These are phyloP conservation scores for Brassica hybrid DNA, from an alignment of 441 rosid genomes.

Conservation along the genomic window DNA sequence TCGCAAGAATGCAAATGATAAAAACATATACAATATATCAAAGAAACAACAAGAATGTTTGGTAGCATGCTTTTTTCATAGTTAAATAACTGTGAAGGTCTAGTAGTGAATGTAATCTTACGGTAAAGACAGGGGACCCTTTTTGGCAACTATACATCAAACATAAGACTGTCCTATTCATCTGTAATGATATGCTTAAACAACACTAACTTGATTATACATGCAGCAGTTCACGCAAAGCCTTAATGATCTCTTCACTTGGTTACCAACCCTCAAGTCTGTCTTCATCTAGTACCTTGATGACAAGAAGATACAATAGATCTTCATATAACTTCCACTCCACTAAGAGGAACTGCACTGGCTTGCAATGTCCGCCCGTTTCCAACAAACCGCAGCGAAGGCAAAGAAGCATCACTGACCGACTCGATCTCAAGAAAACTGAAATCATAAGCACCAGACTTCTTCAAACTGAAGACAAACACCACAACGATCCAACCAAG, in stretches of 20 bases:
- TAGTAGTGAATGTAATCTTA: slow-evolving; percentile 22
- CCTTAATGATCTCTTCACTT: slow-evolving; percentile 22
- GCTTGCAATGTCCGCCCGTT: slow-evolving; percentile 81
- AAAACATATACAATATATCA: slow-evolving; percentile 11
- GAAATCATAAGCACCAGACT: slow-evolving; percentile 87
- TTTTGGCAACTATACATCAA: slow-evolving; percentile 30
- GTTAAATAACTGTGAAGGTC: slow-evolving; percentile 27
- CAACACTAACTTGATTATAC: slow-evolving; percentile 21
- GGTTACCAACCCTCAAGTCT: slow-evolving; percentile 24
- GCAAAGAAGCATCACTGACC: slow-evolving; percentile 81
- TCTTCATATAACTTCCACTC: slow-evolving; percentile 66
- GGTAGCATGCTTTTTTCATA: slow-evolving; percentile 23
- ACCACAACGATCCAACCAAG: slow-evolving; percentile 79
- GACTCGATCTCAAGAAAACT: slow-evolving; percentile 86
- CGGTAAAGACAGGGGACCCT: slow-evolving; percentile 28
- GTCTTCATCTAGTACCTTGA: not conserved
- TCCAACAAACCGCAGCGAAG: slow-evolving; percentile 81
- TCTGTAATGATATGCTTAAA: slow-evolving; percentile 18
- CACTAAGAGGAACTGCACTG: slow-evolving; percentile 70
- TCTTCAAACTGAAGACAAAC: slow-evolving; percentile 86
- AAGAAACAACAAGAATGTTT: slow-evolving; percentile 24
- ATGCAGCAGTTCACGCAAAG: slow-evolving; percentile 22
- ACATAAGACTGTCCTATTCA: slow-evolving; percentile 16
- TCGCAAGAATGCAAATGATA: slow-evolving; percentile 17
- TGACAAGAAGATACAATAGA: slow-evolving; percentile 1